Base-by-base conservation (phyloP, 352 stramenopile species). In the Phytophthora pisi region DNA sequence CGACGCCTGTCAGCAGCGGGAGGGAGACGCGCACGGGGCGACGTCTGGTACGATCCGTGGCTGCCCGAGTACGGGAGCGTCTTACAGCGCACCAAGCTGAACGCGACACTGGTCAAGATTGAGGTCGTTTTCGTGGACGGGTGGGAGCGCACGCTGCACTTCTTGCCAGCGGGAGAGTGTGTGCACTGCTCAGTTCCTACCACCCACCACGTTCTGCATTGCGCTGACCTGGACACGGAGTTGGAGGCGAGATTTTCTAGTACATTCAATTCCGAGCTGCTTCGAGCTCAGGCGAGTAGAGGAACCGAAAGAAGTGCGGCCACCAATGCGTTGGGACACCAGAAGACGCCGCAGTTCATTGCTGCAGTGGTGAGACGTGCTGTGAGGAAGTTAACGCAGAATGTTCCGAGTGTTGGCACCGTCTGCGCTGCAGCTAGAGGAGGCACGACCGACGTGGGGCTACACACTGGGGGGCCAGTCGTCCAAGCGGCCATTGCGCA, bases 301-400 rank as follows among this genome's bases (percentile, higher is more conserved):
- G 70, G 69, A 0, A 63, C 40, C 0, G 49, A 72, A 8, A 70
- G 78, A 36, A 87, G 67, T 53, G 80, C 80, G 15, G 59, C 57
- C 6, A 50, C 5, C 7, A 71, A 75, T 5, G 47, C 66, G 3
- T 53, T 77, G 2, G 72, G 71, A 1, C 74, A 88, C 43, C 81
- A 88, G 40, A 89, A 86, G 67, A 89, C 79, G 0, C 81, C 79
- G 18, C 67, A 84, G 38, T 89, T 89, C n/a, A 80, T 89, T 9
- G 77, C 58, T 2, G 51, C 71, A 16, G 51, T 84, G 2, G 51
- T 85, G 4, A 64, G 57, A 13, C 70, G 52, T 26, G 46, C 61
- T 5, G 31, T 73, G 4, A 42, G 7, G 7, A 10, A 8, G 15
- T 13, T 49, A 23, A 15, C 8, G n/a, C 42, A 9, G 15, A 18